Evolutionary conservation across 805 yeast species (phyloP), one percentile per base, ranked within the genome.

Genomic region (Spathaspora hagerdaliae): DNA sequence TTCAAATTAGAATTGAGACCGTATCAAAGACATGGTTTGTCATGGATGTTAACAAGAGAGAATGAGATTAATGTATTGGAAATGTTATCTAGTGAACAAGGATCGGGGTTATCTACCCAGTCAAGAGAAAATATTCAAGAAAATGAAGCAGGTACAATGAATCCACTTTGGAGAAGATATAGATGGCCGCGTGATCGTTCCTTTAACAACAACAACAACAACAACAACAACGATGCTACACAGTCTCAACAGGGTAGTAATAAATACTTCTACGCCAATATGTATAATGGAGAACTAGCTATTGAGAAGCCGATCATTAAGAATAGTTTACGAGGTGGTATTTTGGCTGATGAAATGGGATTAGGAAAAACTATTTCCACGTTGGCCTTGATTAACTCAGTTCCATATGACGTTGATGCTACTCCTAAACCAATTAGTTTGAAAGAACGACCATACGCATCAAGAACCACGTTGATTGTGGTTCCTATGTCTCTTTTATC

Each of bases 341-440:
- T 91, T 15, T 67, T 91, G 12, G 96, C 97, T 0, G 98, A 91
- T 67, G 98, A 91, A 61, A 91, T 91, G 98, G 98, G 98, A 0
- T 71, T 91, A 7, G 98, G 98, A 37, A 91, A 91, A 59, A 91
- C 98, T 0, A 85, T 91, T 24, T 85, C 96, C 1, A 81, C 96
- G 0, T 64, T 89, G 43, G 77, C 97, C 0, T 65, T 92, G 41
- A 73, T 91, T 10, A 79, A 85, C 46, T 74, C 87, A 0, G 82
- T 75, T 8, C 87, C 89, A 0, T 60, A 54, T 39, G 91, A 85
- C 55, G 46, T 59, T 11, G 49, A 53, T 1, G 48, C 46, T n/a
- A 32, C 44, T 11, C 19, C 15, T 12, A 5, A 19, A 6, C 7
- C 38, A 19, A 33, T 14, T 12, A 9, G 12, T 10, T n/a, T 19